Percentiles rank a stretch among this genome's conserved stretches.
These are phyloP conservation scores for Phialophora verrucosa DNA, from an alignment of 2,329 filamentous ascomycete genomes.

Conservation along the genomic window DNA sequence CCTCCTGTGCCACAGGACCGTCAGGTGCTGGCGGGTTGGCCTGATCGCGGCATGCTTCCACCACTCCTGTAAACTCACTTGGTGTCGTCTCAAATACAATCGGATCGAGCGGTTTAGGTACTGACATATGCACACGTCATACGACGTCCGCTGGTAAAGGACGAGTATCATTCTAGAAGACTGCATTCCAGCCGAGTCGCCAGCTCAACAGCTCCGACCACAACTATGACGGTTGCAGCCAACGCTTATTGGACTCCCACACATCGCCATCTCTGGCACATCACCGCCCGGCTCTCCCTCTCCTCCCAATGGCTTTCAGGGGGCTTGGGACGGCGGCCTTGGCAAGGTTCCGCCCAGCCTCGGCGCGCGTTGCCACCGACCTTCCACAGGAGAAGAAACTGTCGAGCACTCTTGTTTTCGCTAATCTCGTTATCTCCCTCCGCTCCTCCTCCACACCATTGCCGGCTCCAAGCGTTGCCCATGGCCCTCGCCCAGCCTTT, in stretches of 20 bases:
- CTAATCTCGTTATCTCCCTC: conserved; percentile 5
- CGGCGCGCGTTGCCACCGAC: not conserved
- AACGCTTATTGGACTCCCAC: not conserved
- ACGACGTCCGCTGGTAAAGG: not conserved
- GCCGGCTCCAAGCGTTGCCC: conserved; percentile 7
- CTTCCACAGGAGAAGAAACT: not conserved
- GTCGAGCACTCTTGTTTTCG: conserved; percentile 7
- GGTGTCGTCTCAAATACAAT: not conserved
- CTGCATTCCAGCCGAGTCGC: not conserved
- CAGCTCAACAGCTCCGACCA: not conserved
- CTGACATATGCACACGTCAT: not conserved
- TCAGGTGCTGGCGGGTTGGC: not conserved
- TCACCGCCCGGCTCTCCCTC: not conserved
- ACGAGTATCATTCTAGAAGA: not conserved
- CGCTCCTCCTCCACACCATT: conserved; percentile 8
- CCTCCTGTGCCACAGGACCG: not conserved
- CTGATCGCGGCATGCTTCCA: not conserved
- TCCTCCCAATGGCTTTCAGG: not conserved
- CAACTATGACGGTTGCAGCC: not conserved
- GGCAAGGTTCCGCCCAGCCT: not conserved
- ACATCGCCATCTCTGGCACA: not conserved
- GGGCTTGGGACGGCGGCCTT: not conserved
- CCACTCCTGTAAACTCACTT: not conserved
- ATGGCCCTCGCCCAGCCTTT: conserved; percentile 11
- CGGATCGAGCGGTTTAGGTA: not conserved